phyloP scores from a whole-genome alignment of 2,329 filamentous ascomycete species.

The Myrmaecium sp. region DNA sequence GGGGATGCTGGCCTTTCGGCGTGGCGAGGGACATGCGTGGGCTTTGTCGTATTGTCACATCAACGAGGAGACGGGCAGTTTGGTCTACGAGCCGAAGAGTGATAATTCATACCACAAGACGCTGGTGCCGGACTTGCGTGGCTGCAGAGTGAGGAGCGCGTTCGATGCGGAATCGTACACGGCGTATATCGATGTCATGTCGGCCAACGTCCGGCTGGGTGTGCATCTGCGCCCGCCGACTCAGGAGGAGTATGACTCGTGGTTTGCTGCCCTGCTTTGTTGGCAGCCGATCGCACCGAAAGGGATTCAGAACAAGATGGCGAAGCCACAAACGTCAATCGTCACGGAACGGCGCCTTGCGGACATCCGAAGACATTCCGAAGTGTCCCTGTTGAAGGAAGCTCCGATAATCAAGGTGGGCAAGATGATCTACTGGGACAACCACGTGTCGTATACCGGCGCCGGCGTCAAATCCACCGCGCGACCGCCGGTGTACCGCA shows the following conservation, averaged over 20 bases:
- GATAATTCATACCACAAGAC: slow-evolving; percentile 46
- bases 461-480: slow-evolving; percentile 9
- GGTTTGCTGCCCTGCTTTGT: slow-evolving; percentile 64
- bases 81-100: slow-evolving; percentile 59
- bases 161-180: slow-evolving; percentile 30
- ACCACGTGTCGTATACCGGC: slow-evolving; percentile 33
- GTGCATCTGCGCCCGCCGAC: slow-evolving; percentile 48
- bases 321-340: slow-evolving; percentile 26
- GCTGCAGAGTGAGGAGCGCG: slow-evolving; percentile 46
- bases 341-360: slow-evolving; percentile 17
- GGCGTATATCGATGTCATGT: slow-evolving; percentile 33
- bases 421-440: slow-evolving; percentile 65
- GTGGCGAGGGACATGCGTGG: slow-evolving; percentile 46
- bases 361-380: slow-evolving; percentile 30
- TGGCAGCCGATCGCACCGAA: slow-evolving; percentile 61
- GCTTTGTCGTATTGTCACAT: slow-evolving; percentile 58
- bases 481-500: slow-evolving; percentile 26
- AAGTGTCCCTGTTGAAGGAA: slow-evolving; percentile 43
- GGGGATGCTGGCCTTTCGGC: slow-evolving; percentile 58
- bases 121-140: slow-evolving; percentile 56
- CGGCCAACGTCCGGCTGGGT: slow-evolving; percentile 39
- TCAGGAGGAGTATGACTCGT: slow-evolving; percentile 54
- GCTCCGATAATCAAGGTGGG: slow-evolving; percentile 80
- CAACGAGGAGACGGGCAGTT: slow-evolving; percentile 54
- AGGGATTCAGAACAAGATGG: slow-evolving; percentile 35